Evolutionary conservation across 2,329 filamentous ascomycete species (phyloP), one percentile per base, ranked within the genome.

Genomic region (Xylaria sp.): DNA sequence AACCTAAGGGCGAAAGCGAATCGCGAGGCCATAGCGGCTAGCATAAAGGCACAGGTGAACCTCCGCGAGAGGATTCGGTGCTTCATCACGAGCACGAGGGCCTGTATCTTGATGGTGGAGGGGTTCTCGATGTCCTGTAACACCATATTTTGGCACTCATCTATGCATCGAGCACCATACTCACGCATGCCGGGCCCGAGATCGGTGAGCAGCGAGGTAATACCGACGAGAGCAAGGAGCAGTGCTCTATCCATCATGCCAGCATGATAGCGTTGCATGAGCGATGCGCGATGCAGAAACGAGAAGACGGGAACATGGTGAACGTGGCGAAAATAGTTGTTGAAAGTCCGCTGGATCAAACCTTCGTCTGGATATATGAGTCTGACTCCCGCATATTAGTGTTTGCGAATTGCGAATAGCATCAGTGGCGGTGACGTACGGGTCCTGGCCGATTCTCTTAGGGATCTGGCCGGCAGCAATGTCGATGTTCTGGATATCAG

Each of bases 261-360:
- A 3, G 80, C 77, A 63, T 83, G 79, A 67, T 83, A 83, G 35
- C 82, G 77, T 67, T 84, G 81, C 80, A 83, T 83, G 23, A 84
- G 77, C 1, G 82, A 84, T 10, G 82, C 81, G 30, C 81, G 80
- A 65, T 85, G 82, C 13, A 85, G 71, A 59, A 84, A 85, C 9
- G 81, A 82, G 71, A 81, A 82, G 65, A 82, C 80, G 50, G 82
- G 80, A 55, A 84, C 81, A 62, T 84, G 82, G 70, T 84, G 81
- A 47, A 84, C 76, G 66, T 84, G 79, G 48, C 79, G 79, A 69
- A 84, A 84, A 72, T 83, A 84, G 64, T 79, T 78, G 65, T 81
- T 80, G 63, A 84, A 82, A 4, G 80, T 81, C 46, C 77, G 77
- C 54, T 78, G 74, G 47, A 82, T 80, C 30, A 84, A 68, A 19